phyloP scores from a whole-genome alignment of 2,329 filamentous ascomycete species.

The Thelonectria discophora region DNA sequence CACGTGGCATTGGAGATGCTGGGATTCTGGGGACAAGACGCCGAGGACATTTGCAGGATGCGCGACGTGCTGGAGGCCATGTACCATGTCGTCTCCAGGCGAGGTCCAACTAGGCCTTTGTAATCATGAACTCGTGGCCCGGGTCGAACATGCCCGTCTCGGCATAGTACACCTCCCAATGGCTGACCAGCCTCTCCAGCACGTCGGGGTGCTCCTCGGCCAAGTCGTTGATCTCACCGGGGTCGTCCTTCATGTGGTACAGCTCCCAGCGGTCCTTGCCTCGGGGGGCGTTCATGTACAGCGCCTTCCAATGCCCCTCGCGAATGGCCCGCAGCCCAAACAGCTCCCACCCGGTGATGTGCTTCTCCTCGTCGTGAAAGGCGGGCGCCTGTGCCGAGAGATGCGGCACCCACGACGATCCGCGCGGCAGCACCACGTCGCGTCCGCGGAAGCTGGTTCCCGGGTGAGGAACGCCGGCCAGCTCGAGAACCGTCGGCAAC shows the following conservation, averaged over 20 bases:
- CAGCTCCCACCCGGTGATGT: slow-evolving; percentile 63
- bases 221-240: slow-evolving; percentile 14
- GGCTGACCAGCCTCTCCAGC: slow-evolving; percentile 7
- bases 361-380: slow-evolving; percentile 36
- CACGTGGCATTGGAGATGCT: slow-evolving; percentile 1
- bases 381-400: not conserved
- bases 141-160: slow-evolving; percentile 23
- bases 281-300: slow-evolving; percentile 54
- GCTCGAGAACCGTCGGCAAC: slow-evolving; percentile 56
- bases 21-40: slow-evolving; percentile 10
- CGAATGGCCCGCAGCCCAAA: slow-evolving; percentile 62
- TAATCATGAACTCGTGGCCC: not conserved
- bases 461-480: slow-evolving; percentile 54
- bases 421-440: slow-evolving; percentile 60
- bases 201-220: not conserved
- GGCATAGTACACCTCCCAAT: slow-evolving; percentile 15
- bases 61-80: slow-evolving; percentile 4
- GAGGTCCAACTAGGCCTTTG: not conserved
- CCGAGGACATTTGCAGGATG: slow-evolving; percentile 14
- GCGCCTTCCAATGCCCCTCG: slow-evolving; percentile 64
- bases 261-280: slow-evolving; percentile 26
- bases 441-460: slow-evolving; percentile 50
- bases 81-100: slow-evolving; percentile 2
- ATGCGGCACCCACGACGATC: slow-evolving; percentile 40
- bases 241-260: slow-evolving; percentile 19